Base-by-base conservation (phyloP, 106 monocot species). In the Narthecium ossifragum region DNA sequence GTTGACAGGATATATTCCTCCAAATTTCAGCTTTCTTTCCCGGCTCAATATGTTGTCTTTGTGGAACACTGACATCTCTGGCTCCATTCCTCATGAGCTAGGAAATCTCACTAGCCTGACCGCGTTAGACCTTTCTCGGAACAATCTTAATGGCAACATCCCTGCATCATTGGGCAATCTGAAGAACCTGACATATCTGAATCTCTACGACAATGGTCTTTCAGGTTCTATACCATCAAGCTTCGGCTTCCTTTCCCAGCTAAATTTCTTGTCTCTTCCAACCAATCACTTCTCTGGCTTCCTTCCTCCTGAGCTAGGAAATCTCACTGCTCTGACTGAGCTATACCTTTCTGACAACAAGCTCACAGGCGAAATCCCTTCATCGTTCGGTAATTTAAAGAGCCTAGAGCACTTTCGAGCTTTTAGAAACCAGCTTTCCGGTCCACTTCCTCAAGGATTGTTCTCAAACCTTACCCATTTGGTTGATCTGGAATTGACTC, bases 31-130 rank as follows among this genome's bases (percentile, higher is more conserved):
- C 18, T 23, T 15, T 20, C 50, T 53, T n/a, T n/a, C n/a, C n/a
- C n/a, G n/a, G n/a, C n/a, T n/a, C n/a, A n/a, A n/a, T n/a, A n/a
- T n/a, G n/a, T n/a, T n/a, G n/a, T n/a, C n/a, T n/a, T n/a, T n/a
- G n/a, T n/a, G n/a, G n/a, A n/a, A n/a, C 11, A 28, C 26, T 26
- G 12, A 3, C 12, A 53, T 53, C 1, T 3, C 27, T 28, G 53
- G 53, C 13, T 25, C 53, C 53, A 53, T 53, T 29, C 53, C 53
- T 28, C 53, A 53, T 8, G 53, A 27, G 28, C 27, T 53, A 4
- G 53, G 53, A 27, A 8, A 26, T 13, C 26, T 26, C 27, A 53
- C 5, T 5, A 3, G 13, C 6, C 53, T 53, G 2, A 12, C 14
- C 13, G 4, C 30, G 6, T 3, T 53, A 29, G 21, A 28, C 26